Conservation (phyloP, 345 rosid genomes). For the Populus nigra region DNA sequence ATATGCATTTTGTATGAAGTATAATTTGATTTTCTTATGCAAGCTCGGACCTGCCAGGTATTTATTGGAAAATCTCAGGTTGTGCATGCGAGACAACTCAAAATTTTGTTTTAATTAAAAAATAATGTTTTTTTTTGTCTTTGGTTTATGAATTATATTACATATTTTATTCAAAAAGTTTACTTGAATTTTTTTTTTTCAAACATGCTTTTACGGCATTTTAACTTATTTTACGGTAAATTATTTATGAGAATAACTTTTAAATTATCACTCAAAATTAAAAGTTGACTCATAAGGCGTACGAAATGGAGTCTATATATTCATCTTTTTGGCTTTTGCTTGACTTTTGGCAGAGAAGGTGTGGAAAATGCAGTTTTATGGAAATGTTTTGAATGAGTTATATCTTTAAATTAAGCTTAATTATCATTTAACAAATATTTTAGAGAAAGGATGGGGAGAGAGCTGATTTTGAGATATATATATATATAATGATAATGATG, state of each 20-base stretch:
- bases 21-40: background rate
- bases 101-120: no score
- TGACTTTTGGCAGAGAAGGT: background rate
- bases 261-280: no score
- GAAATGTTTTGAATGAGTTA: background rate
- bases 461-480: background rate
- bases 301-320: no score
- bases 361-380: background rate
- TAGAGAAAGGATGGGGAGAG: background rate
- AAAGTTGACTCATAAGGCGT: no score
- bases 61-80: background rate
- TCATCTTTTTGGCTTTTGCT: no score
- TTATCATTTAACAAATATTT: background rate
- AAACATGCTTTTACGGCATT: no score
- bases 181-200: no score
- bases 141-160: no score
- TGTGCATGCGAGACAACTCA: background rate
- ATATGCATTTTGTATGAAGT: background rate
- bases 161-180: no score
- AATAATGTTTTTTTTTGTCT: no score
- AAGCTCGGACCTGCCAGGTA: background rate
- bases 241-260: no score
- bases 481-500: slow-evolving; percentile 17
- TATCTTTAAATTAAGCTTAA: background rate
- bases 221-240: no score